phyloP scores from a whole-genome alignment of 371 early-diverging fungal genomes.

The Mucor irregularis region DNA sequence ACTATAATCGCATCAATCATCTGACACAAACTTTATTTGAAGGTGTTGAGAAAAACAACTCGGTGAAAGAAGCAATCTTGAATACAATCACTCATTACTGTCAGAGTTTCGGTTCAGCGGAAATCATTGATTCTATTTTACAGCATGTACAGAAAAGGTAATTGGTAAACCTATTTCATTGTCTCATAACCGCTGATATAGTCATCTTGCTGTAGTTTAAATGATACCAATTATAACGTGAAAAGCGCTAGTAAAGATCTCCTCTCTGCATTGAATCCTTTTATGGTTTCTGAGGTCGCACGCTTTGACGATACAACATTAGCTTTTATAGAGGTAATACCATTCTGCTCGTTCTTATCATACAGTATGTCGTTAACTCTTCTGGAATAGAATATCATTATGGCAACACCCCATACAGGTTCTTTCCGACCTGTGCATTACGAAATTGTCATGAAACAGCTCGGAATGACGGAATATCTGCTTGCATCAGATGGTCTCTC shows the following conservation, averaged over 20 bases:
- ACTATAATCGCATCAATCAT: background rate
- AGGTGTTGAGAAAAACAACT: conserved; percentile 30
- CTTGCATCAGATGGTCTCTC: conserved; percentile 16
- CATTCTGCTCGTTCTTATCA: background rate
- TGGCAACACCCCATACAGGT: conserved; percentile 51
- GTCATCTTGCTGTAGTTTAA: too few relatives aligned
- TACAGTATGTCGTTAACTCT: background rate
- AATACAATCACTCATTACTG: conserved; percentile 22
- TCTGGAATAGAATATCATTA: conserved; percentile 29
- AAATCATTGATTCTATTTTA: conserved; percentile 20
- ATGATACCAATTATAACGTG: conserved; percentile 17
- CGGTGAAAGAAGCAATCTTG: conserved; percentile 22
- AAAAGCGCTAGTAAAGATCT: conserved; percentile 28
- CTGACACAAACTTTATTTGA: background rate
- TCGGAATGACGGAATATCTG: conserved; percentile 37
- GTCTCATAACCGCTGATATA: too few relatives aligned
- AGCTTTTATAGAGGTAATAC: conserved; percentile 16
- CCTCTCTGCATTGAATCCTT: conserved; percentile 26
- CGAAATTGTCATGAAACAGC: conserved; percentile 41
- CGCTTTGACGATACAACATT: conserved; percentile 1
- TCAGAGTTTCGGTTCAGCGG: conserved; percentile 26
- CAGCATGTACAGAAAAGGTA: conserved; percentile 26
- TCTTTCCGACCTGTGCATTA: conserved; percentile 49
- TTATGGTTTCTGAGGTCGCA: conserved; percentile 23
- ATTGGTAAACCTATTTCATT: background rate